Evolutionary conservation across 164 flowering plant species (phyloP).

Genomic region (Magnolia sinica): DNA sequence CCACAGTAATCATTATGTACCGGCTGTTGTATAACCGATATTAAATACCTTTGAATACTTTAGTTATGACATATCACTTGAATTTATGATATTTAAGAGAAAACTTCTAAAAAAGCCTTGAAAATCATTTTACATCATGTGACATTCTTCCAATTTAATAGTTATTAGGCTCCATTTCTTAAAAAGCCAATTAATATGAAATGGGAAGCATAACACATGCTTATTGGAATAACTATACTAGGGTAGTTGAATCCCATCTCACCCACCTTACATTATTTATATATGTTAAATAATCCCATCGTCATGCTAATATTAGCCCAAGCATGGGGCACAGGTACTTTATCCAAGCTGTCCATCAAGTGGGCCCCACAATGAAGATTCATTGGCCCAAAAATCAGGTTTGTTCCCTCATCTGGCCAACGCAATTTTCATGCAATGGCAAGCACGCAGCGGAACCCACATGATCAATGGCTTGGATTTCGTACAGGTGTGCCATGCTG

Average conservation of each 20-base stretch:
- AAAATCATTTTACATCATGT: background rate
- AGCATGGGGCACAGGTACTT: background rate
- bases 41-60: background rate
- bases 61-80: background rate
- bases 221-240: background rate
- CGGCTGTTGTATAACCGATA: no score
- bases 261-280: constrained; percentile 1
- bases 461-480: no score
- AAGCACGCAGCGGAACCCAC: no score
- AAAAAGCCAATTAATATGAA: background rate
- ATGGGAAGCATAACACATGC: background rate
- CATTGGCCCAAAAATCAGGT: background rate
- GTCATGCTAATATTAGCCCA: no score
- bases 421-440: no score
- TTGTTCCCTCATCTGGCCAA: background rate
- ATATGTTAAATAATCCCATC: background rate
- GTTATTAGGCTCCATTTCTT: background rate
- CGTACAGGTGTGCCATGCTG: no score
- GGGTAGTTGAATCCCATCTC: background rate
- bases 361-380: background rate
- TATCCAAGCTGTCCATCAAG: background rate
- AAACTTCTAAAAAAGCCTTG: background rate
- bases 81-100: background rate
- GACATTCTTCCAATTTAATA: background rate
- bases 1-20: no score